phyloP scores from a whole-genome alignment of 345 rosid genomes.

The Zanthoxylum bungeanum region DNA sequence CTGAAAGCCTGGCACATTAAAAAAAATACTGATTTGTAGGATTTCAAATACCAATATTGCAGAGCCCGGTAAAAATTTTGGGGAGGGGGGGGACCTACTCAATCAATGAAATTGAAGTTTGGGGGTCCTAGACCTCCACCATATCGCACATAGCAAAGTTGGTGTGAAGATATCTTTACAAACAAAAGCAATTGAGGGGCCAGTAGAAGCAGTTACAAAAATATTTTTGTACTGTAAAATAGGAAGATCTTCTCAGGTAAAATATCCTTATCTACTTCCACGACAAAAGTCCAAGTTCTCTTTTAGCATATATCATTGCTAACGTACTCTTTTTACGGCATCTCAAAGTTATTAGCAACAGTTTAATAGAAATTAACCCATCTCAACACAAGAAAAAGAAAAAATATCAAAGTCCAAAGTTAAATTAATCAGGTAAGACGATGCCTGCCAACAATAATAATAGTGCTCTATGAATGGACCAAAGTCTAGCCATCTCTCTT shows the following conservation, averaged over 20 bases:
- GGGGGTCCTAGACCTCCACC: not conserved
- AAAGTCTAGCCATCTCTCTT: not conserved
- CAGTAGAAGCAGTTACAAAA: slow-evolving; percentile 13
- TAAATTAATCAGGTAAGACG: not conserved
- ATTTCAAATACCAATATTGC: not conserved
- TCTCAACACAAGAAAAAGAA: not conserved
- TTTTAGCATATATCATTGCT: too few relatives aligned
- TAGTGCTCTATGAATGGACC: not conserved
- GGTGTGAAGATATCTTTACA: not conserved
- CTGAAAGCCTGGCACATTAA: not conserved
- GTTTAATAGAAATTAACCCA: too few relatives aligned
- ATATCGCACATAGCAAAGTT: not conserved
- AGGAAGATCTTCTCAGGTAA: not conserved
- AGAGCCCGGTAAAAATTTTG: not conserved
- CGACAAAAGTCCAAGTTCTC: not conserved
- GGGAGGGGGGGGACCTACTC: slow-evolving; percentile 1
- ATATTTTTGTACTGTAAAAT: not conserved
- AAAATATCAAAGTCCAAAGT: slow-evolving; percentile 6
- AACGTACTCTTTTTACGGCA: too few relatives aligned
- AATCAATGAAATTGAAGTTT: slow-evolving; percentile 3
- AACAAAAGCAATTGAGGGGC: slow-evolving; percentile 2
- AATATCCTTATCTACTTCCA: not conserved
- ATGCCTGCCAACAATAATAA: not conserved
- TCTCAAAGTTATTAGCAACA: not conserved
- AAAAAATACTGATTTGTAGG: not conserved